These are phyloP conservation scores for Erysimum cheiranthoides DNA, from an alignment of 345 rosid species.

Conservation along the genomic window DNA sequence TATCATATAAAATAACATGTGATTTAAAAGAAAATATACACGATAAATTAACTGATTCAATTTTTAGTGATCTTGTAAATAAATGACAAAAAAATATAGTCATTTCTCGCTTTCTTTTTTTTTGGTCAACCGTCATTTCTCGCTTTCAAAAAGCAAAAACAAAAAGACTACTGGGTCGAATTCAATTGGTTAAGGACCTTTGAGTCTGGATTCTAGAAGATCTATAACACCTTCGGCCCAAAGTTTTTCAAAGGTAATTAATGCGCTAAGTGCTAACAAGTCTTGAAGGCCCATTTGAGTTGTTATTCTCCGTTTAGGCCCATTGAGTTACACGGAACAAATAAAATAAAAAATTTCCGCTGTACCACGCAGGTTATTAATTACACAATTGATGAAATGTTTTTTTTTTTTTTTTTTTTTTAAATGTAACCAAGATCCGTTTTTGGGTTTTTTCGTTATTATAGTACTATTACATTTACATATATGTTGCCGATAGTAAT, in stretches of 20 bases:
- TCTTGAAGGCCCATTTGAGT: neutral
- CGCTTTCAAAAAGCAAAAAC: neutral
- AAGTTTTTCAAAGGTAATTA: neutral
- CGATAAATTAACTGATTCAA: neutral
- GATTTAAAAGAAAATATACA: neutral
- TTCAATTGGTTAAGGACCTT: neutral
- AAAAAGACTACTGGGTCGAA: conserved; percentile 4
- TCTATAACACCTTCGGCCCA: neutral
- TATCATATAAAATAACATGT: neutral
- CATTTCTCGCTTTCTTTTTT: too few relatives aligned
- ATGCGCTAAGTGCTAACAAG: conserved; percentile 5
- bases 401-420: neutral
- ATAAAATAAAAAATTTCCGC: neutral
- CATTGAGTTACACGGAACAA: neutral
- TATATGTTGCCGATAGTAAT: neutral
- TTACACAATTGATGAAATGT: neutral
- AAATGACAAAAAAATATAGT: neutral
- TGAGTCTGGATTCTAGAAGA: neutral
- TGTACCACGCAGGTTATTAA: neutral
- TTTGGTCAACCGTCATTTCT: too few relatives aligned
- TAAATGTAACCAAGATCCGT: too few relatives aligned
- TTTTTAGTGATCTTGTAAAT: neutral
- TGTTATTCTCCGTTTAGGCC: neutral
- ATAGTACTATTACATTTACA: too few relatives aligned
- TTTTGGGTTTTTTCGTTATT: too few relatives aligned